Conservation (phyloP, 495 filamentous ascomycete genomes). For the Sordaria brevicollis region DNA sequence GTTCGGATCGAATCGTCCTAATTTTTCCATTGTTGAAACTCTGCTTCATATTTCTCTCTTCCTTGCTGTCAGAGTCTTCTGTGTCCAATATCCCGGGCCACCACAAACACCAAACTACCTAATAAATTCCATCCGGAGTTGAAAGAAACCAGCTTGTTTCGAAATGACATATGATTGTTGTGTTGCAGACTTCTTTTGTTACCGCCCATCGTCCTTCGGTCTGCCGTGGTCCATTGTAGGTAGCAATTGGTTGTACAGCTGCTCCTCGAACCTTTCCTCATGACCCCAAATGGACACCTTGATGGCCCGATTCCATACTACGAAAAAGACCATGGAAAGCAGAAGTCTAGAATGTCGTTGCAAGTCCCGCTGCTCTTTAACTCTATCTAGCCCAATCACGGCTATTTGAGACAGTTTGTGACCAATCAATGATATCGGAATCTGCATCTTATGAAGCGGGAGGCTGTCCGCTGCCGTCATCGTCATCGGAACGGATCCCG, state of each 20-base stretch:
- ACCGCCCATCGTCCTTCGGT: neutral
- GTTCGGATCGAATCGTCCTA: neutral
- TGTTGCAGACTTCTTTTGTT: neutral
- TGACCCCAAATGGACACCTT: neutral
- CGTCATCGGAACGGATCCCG: neutral
- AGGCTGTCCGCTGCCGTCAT: neutral
- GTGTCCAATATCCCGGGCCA: neutral
- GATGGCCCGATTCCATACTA: neutral
- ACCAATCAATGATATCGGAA: neutral
- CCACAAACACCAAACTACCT: neutral
- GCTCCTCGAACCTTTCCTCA: neutral
- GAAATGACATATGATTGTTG: neutral
- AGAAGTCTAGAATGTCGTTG: neutral
- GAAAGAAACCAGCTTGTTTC: neutral
- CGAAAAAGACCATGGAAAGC: no score
- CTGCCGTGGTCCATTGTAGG: neutral
- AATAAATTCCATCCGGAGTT: neutral
- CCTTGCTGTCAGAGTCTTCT: neutral
- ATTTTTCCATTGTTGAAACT: neutral
- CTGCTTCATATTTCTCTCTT: neutral
- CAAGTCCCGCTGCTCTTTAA: neutral
- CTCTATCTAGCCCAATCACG: neutral
- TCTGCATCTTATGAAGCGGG: neutral
- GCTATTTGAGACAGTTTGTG: neutral
- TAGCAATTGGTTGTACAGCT: neutral